phyloP scores from a whole-genome alignment of 176 grass and related monocot genomes.

The Ensete ventricosum region DNA sequence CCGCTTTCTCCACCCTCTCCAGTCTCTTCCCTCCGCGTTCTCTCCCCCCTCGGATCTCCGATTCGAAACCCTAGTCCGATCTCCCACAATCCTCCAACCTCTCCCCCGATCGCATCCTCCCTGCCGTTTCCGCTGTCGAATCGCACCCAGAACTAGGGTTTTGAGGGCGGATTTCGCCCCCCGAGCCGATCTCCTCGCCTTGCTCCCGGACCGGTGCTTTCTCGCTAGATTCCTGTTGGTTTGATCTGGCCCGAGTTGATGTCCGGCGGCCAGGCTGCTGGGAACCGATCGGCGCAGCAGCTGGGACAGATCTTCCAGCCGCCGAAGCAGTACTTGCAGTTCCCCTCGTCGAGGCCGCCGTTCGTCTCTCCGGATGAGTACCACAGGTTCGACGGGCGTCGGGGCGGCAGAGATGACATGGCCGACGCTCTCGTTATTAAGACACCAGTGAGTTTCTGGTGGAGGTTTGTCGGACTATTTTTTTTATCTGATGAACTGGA shows the following conservation, averaged over 20 bases:
- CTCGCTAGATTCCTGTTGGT: background rate
- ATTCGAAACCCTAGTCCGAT: background rate
- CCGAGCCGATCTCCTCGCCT: background rate
- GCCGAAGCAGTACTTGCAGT: conserved; percentile 25
- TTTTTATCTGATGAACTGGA: conserved; percentile 9
- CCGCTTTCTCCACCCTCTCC: background rate
- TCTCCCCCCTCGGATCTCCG: background rate
- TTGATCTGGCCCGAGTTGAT: conserved; percentile 17
- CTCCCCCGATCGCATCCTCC: background rate
- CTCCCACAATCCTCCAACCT: background rate
- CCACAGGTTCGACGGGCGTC: conserved; percentile 31
- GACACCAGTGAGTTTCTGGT: conserved; percentile 51
- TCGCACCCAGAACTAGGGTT: background rate
- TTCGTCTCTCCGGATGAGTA: conserved; percentile 39
- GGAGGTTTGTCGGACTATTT: background rate
- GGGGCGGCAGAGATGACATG: conserved; percentile 23
- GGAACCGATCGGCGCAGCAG: conserved; percentile 21
- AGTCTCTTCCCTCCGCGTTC: background rate
- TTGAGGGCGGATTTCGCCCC: background rate
- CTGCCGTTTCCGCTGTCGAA: background rate
- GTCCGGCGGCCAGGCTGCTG: conserved; percentile 33
- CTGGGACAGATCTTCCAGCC: conserved; percentile 49
- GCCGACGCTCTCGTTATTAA: conserved; percentile 48
- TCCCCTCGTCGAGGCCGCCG: conserved; percentile 8
- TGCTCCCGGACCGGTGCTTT: background rate